These are phyloP conservation scores for Kwoniella mangroviensis DNA, from an alignment of 768 basidiomycete genomes.

Conservation along the genomic window DNA sequence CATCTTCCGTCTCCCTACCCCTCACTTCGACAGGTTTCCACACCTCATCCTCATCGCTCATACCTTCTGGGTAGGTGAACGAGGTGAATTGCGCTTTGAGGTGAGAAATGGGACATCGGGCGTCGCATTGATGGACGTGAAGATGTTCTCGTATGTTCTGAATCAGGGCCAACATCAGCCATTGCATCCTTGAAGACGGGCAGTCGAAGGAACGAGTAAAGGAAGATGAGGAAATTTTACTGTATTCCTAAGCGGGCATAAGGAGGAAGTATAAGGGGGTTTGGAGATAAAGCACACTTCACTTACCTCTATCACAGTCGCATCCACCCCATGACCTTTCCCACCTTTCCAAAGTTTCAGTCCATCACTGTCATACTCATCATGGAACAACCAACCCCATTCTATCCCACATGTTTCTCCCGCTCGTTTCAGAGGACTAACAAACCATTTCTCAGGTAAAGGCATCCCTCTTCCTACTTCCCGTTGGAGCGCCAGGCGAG, in stretches of 20 bases:
- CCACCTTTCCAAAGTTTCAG: constrained; percentile 4
- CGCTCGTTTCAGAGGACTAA: constrained; percentile 30
- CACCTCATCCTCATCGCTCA: constrained; percentile 23
- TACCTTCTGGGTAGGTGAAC: constrained; percentile 25
- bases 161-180: background rate
- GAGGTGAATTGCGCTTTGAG: constrained; percentile 29
- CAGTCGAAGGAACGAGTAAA: background rate
- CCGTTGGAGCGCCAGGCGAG: constrained; percentile 24
- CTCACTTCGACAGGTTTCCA: constrained; percentile 27
- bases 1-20: constrained; percentile 37
- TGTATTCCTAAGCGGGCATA: too few species aligned
- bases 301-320: constrained; percentile 38
- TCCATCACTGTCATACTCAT: constrained; percentile 5
- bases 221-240: too few species aligned
- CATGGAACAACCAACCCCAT: constrained; percentile 35
- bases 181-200: background rate
- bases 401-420: constrained; percentile 39
- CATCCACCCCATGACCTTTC: constrained; percentile 29
- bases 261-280: too few species aligned
- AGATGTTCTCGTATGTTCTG: constrained; percentile 43
- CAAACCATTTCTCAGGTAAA: constrained; percentile 30
- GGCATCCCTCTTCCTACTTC: constrained; percentile 34
- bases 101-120: constrained; percentile 7
- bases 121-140: constrained; percentile 37
- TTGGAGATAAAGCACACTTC: too few species aligned